These are phyloP conservation scores for Colletotrichum sp. DNA, from an alignment of 2,329 filamentous ascomycete genomes.

Conservation along the genomic window DNA sequence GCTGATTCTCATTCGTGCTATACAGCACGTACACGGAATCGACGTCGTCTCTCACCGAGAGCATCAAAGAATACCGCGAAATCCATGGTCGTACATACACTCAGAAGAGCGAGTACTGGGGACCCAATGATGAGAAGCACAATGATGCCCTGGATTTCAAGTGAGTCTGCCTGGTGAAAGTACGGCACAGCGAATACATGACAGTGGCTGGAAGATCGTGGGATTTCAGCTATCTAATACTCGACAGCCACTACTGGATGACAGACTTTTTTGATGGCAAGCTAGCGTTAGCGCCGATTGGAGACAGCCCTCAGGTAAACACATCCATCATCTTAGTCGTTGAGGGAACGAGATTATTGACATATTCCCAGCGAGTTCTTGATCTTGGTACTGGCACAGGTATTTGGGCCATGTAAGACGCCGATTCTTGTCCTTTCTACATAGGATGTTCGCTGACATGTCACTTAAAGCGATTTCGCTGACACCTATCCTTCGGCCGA, in stretches of 20 bases:
- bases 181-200: no score
- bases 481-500: slow-evolving; percentile 46
- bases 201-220: no score
- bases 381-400: slow-evolving; percentile 49
- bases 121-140: slow-evolving; percentile 23
- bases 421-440: no score
- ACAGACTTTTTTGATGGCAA: slow-evolving; percentile 34
- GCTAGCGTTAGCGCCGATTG: slow-evolving; percentile 41
- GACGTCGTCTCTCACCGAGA: slow-evolving; percentile 33
- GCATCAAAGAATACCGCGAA: slow-evolving; percentile 35
- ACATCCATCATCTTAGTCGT: no score
- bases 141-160: slow-evolving; percentile 20
- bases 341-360: no score
- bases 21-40: slow-evolving; percentile 7
- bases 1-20: no score
- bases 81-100: slow-evolving; percentile 34
- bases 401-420: slow-evolving; percentile 43
- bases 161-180: background rate
- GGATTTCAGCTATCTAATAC: background rate
- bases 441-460: background rate
- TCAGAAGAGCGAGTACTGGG: slow-evolving; percentile 29
- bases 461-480: slow-evolving; percentile 47
- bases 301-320: slow-evolving; percentile 24
- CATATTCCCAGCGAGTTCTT: slow-evolving; percentile 36
- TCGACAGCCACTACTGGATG: background rate